A percentile compares a stretch with the other conserved stretches of the same genome.
Conservation (phyloP, 345 rosid genomes). For the Bruguiera gymnorhiza region DNA sequence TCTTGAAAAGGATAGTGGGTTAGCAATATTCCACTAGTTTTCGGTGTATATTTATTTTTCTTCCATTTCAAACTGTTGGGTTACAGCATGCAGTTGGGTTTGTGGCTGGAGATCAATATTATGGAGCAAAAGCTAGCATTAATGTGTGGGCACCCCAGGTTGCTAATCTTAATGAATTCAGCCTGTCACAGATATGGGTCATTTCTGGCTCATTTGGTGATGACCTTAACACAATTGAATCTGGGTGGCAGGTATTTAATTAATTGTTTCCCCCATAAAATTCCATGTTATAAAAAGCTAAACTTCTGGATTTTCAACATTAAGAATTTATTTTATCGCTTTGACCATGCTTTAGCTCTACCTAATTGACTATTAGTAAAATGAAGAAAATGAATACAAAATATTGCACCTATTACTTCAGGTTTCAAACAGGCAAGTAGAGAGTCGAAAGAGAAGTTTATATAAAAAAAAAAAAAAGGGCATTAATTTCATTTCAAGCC, state of each 20-base stretch:
- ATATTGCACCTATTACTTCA: too few species aligned
- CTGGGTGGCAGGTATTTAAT: slow-evolving; percentile 88
- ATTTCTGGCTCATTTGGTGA: slow-evolving; percentile 87
- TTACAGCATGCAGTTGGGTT: slow-evolving; percentile 95
- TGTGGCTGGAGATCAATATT: slow-evolving; percentile 75
- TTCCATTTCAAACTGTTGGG: slow-evolving; percentile 7
- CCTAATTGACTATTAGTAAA: neutral
- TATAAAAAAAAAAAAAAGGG: too few species aligned
- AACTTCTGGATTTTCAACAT: neutral
- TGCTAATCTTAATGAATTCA: slow-evolving; percentile 75
- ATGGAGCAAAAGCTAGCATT: slow-evolving; percentile 95
- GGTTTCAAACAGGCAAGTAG: too few species aligned
- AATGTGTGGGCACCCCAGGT: slow-evolving; percentile 94
- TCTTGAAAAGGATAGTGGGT: neutral
- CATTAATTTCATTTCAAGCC: too few species aligned
- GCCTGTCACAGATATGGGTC: slow-evolving; percentile 94
- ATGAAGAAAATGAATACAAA: neutral
- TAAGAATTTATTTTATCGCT: too few species aligned
- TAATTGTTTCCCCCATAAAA: neutral
- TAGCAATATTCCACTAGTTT: neutral
- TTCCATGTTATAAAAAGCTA: neutral
- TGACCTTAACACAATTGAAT: slow-evolving; percentile 97
- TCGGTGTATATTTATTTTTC: neutral
- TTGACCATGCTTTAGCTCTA: neutral
- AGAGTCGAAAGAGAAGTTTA: too few species aligned